Conservation (phyloP, 768 basidiomycete species). For the Daedalea quercina region DNA sequence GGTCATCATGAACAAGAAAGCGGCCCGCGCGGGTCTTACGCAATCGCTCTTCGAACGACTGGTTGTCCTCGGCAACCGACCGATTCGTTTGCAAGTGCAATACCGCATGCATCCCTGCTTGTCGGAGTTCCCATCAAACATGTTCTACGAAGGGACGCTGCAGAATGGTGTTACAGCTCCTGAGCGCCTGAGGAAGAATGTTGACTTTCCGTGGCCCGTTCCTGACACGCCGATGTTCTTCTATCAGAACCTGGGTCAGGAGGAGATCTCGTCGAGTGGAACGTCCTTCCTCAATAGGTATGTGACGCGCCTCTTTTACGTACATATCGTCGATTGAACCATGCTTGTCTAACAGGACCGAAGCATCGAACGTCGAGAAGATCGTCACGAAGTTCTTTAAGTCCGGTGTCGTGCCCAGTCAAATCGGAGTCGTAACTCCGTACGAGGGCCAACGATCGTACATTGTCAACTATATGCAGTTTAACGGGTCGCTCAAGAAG, state of each 20-base stretch:
- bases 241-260: conserved; percentile 98
- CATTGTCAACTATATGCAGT: conserved; percentile 99
- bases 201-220: conserved; percentile 98
- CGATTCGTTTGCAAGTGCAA: conserved; percentile 97
- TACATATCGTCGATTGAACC: not conserved
- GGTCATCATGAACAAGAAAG: conserved; percentile 99
- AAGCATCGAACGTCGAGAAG: conserved; percentile 98
- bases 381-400: conserved; percentile 99
- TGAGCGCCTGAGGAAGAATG: conserved; percentile 93
- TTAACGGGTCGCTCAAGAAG: conserved; percentile 98
- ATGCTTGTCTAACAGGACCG: conserved; percentile 54
- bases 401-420: conserved; percentile 89
- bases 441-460: conserved; percentile 99
- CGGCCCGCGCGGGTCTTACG: conserved; percentile 95
- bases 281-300: conserved; percentile 96
- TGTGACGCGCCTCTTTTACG: conserved; percentile 14
- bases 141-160: conserved; percentile 99
- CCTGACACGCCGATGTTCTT: conserved; percentile 99
- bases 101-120: conserved; percentile 99
- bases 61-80: conserved; percentile 90
- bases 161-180: conserved; percentile 99
- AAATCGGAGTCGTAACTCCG: conserved; percentile 98
- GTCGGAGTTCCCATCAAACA: conserved; percentile 98
- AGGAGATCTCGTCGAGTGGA: conserved; percentile 97
- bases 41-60: conserved; percentile 98